A percentile compares a stretch with the other conserved stretches of the same genome.
These are phyloP conservation scores for Geotrichum reessii DNA, from an alignment of 1,139 yeast genomes.

Conservation along the genomic window DNA sequence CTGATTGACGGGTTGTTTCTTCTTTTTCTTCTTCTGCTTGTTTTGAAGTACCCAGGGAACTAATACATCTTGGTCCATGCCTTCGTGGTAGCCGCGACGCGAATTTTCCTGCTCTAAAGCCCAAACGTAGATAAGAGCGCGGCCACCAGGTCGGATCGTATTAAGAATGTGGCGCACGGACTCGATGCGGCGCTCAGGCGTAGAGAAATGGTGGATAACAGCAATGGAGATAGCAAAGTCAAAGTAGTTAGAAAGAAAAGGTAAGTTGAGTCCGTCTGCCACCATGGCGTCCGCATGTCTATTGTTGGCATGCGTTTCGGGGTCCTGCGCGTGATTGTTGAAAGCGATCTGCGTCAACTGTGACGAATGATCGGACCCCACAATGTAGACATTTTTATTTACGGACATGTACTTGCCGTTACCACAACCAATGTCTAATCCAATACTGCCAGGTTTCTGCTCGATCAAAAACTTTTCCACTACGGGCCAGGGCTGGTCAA, in stretches of 20 bases:
- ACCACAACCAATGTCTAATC: constrained; percentile 78
- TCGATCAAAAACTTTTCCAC: constrained; percentile 62
- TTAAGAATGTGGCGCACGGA: constrained; percentile 67
- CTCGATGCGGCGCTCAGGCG: constrained; percentile 64
- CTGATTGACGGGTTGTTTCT: constrained; percentile 23
- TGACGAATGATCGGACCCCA: constrained; percentile 81
- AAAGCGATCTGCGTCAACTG: constrained; percentile 72
- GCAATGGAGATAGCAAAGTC: constrained; percentile 96
- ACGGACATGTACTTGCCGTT: constrained; percentile 85
- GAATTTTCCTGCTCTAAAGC: constrained; percentile 88
- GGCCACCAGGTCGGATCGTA: constrained; percentile 51
- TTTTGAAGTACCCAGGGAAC: constrained; percentile 88
- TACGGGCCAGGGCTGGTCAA: constrained; percentile 78
- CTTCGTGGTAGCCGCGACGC: constrained; percentile 80
- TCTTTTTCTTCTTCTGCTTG: constrained; percentile 24
- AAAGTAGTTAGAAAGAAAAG: constrained; percentile 54
- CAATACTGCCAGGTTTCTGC: constrained; percentile 44
- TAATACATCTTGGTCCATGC: constrained; percentile 86
- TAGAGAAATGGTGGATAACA: constrained; percentile 93
- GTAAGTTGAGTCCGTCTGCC: constrained; percentile 71
- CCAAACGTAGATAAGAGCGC: constrained; percentile 85
- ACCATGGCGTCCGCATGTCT: constrained; percentile 46
- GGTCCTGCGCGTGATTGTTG: constrained; percentile 34
- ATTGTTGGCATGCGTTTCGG: constrained; percentile 5
- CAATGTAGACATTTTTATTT: constrained; percentile 57